A percentile compares a stretch with the other conserved stretches of the same genome.
These are phyloP conservation scores for Lecanosticta acicola DNA, from an alignment of 2,329 filamentous ascomycete species.

Conservation along the genomic window DNA sequence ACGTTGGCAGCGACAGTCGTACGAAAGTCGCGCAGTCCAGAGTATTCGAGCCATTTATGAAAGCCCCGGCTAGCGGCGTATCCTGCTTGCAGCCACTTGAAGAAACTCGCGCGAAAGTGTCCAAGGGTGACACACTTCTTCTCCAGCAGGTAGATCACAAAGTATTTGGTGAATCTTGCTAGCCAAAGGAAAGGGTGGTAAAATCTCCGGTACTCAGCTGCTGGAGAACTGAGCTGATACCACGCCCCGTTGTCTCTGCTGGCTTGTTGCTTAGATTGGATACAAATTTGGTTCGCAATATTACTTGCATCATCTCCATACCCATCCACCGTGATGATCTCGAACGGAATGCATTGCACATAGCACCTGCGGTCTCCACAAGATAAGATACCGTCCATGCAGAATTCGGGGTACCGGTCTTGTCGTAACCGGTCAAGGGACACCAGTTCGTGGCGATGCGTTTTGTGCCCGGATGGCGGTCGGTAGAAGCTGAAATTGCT, in stretches of 20 bases:
- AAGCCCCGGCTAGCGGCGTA: conserved; percentile 46
- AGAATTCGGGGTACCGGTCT: conserved; percentile 34
- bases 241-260: conserved; percentile 43
- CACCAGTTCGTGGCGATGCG: conserved; percentile 12
- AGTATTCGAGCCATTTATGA: conserved; percentile 49
- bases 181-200: conserved; percentile 64
- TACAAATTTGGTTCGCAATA: conserved; percentile 50
- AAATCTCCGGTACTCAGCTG: conserved; percentile 57
- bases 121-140: conserved; percentile 43
- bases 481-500: conserved; percentile 19
- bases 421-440: conserved; percentile 13
- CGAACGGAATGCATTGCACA: conserved; percentile 54
- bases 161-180: conserved; percentile 63
- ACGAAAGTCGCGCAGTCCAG: conserved; percentile 53
- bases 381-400: conserved; percentile 57
- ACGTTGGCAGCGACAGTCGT: conserved; percentile 54
- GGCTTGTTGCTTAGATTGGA: conserved; percentile 47
- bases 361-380: conserved; percentile 42
- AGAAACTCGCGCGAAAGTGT: conserved; percentile 56
- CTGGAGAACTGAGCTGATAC: conserved; percentile 57
- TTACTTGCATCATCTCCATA: conserved; percentile 53
- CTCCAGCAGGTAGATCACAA: conserved; percentile 58
- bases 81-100: conserved; percentile 47
- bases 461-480: neutral
- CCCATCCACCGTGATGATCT: conserved; percentile 58